phyloP scores from a whole-genome alignment of 441 rosid genomes.

The Mallotus repandus region DNA sequence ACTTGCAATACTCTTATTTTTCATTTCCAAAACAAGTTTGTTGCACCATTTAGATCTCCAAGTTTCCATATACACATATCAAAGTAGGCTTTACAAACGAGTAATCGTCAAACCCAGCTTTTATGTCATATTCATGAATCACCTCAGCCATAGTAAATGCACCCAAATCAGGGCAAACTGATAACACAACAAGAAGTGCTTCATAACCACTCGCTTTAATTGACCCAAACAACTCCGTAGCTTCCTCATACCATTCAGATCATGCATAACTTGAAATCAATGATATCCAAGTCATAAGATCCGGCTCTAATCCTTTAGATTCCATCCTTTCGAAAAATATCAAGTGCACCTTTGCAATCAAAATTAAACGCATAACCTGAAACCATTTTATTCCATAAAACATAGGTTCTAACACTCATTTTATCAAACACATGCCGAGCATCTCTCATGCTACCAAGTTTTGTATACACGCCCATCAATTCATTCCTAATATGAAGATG shows the following conservation, averaged over 20 bases:
- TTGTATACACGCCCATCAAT: constrained; percentile 54
- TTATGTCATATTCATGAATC: constrained; percentile 58
- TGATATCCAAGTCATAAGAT: constrained; percentile 69
- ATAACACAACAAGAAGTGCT: constrained; percentile 64
- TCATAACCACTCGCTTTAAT: constrained; percentile 64
- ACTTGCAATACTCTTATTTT: constrained; percentile 54
- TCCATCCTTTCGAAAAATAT: no score
- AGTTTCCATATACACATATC: constrained; percentile 54
- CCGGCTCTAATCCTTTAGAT: constrained; percentile 45
- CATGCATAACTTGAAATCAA: constrained; percentile 64
- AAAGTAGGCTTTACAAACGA: constrained; percentile 56
- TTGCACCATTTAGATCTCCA: constrained; percentile 43
- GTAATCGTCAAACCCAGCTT: constrained; percentile 58
- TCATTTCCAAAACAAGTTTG: constrained; percentile 42
- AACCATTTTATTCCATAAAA: no score
- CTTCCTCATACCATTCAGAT: constrained; percentile 42
- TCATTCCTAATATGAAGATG: constrained; percentile 57
- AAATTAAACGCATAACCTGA: no score
- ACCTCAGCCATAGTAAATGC: constrained; percentile 32
- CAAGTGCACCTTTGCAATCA: no score
- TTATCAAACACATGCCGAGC: constrained; percentile 20
- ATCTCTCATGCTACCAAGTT: constrained; percentile 37
- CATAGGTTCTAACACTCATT: no score
- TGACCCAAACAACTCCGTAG: constrained; percentile 43
- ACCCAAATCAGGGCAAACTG: constrained; percentile 49